Evolutionary conservation across 768 basidiomycete genomes (phyloP).

Genomic region (Termitomyces sp.): DNA sequence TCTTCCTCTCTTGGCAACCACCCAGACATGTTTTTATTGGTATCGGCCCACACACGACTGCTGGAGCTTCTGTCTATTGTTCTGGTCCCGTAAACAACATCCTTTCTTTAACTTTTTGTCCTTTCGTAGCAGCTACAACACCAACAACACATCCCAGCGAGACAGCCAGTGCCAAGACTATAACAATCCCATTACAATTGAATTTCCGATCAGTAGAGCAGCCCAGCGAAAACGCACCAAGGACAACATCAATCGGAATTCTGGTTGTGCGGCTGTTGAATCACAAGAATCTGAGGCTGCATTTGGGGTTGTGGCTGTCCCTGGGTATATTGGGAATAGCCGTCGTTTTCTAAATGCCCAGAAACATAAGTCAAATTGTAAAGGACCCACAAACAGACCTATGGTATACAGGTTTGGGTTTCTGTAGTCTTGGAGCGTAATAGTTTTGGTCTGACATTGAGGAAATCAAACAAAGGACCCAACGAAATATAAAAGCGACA

Average conservation of each 20-base stretch:
- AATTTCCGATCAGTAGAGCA: neutral
- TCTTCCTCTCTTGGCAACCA: too few species aligned
- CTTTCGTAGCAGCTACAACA: neutral
- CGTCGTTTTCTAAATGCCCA: neutral
- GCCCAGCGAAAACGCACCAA: neutral
- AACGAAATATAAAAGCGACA: neutral
- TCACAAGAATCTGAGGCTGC: neutral
- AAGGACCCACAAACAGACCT: neutral
- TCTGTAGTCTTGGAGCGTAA: neutral
- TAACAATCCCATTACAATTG: neutral
- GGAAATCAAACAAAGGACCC: neutral
- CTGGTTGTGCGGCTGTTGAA: neutral
- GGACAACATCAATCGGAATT: neutral
- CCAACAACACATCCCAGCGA: neutral
- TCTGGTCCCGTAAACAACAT: too few species aligned
- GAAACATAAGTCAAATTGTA: neutral
- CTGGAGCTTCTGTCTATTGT: too few species aligned
- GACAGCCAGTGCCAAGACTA: neutral
- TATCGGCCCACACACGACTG: too few species aligned
- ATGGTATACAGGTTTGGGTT: neutral
- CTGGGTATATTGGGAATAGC: neutral
- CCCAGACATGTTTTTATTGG: too few species aligned
- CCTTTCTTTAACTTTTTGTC: too few species aligned
- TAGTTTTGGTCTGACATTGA: neutral
- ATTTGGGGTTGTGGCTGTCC: constrained; percentile 2